Evolutionary conservation across 2,329 filamentous ascomycete species (phyloP).

Genomic region (Fusarium duplospermum): DNA sequence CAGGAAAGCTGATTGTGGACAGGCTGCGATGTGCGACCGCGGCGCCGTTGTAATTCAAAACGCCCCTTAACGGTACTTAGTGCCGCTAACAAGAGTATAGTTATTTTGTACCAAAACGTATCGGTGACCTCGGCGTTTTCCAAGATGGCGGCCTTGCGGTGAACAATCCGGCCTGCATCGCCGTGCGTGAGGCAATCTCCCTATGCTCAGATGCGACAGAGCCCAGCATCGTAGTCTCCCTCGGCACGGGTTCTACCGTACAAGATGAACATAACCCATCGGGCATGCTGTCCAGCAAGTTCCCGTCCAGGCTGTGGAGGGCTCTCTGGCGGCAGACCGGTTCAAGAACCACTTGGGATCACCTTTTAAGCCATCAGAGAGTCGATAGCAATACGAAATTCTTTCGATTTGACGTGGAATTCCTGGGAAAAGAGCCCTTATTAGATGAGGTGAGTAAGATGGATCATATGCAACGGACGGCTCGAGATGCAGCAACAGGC

Average conservation of each 20-base stretch:
- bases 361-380: constrained; percentile 22
- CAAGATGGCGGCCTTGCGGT: constrained; percentile 35
- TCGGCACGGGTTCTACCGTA: constrained; percentile 25
- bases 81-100: constrained; percentile 2
- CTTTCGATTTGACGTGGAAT: constrained; percentile 23
- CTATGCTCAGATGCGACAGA: constrained; percentile 15
- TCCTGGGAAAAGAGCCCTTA: constrained; percentile 9
- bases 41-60: constrained; percentile 29
- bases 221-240: constrained; percentile 35
- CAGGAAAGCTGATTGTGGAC: neutral
- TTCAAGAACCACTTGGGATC: constrained; percentile 23
- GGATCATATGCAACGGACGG: constrained; percentile 8
- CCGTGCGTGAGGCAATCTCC: constrained; percentile 24
- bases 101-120: constrained; percentile 24
- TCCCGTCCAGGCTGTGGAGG: constrained; percentile 12
- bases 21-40: constrained; percentile 28
- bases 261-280: neutral
- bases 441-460: constrained; percentile 19
- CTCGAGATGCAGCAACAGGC: neutral
- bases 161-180: constrained; percentile 37
- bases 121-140: constrained; percentile 21
- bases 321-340: constrained; percentile 19
- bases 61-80: neutral
- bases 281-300: neutral
- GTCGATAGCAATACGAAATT: constrained; percentile 3